Percentiles rank a stretch among this genome's conserved stretches.
Evolutionary conservation across 495 filamentous ascomycete species (phyloP).

Genomic region (Hypomontagnella monticulosa): DNA sequence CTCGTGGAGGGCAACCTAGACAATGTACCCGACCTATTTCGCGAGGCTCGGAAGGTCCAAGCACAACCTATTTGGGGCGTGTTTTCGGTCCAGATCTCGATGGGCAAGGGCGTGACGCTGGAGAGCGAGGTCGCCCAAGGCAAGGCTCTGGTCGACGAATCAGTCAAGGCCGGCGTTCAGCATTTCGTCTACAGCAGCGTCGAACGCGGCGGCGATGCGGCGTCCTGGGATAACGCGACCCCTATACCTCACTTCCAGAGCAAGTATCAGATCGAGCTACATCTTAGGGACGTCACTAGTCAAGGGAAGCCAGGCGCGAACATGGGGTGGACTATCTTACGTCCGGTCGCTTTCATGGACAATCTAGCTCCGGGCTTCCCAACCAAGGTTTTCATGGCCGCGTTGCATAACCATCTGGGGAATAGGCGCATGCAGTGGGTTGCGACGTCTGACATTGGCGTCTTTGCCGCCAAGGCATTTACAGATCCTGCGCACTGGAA

Average conservation of each 20-base stretch:
- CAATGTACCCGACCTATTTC: conserved; percentile 62
- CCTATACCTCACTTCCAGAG: conserved; percentile 71
- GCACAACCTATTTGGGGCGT: conserved; percentile 51
- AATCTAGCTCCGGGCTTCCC: conserved; percentile 66
- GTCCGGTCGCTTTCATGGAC: conserved; percentile 76
- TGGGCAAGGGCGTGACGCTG: conserved; percentile 58
- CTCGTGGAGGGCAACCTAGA: conserved; percentile 69
- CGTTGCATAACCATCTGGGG: conserved; percentile 57
- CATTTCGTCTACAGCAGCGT: conserved; percentile 77
- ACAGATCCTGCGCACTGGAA: conserved; percentile 48
- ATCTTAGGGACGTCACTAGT: conserved; percentile 57
- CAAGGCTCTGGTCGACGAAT: conserved; percentile 67
- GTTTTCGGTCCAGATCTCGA: conserved; percentile 52
- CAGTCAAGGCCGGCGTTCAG: conserved; percentile 65
- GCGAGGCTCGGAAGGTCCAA: conserved; percentile 52
- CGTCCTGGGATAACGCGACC: conserved; percentile 65
- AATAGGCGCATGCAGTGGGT: conserved; percentile 65
- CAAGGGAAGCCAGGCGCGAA: conserved; percentile 37
- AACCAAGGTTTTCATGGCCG: conserved; percentile 68
- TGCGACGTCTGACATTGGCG: conserved; percentile 68
- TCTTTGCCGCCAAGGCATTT: conserved; percentile 70
- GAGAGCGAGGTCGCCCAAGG: conserved; percentile 70
- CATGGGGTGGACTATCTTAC: conserved; percentile 70
- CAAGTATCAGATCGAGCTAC: conserved; percentile 73
- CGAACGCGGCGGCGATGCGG: conserved; percentile 70